Base-by-base conservation (phyloP, 148 eudicot genomes). In the Mesembryanthemum crystallinum region DNA sequence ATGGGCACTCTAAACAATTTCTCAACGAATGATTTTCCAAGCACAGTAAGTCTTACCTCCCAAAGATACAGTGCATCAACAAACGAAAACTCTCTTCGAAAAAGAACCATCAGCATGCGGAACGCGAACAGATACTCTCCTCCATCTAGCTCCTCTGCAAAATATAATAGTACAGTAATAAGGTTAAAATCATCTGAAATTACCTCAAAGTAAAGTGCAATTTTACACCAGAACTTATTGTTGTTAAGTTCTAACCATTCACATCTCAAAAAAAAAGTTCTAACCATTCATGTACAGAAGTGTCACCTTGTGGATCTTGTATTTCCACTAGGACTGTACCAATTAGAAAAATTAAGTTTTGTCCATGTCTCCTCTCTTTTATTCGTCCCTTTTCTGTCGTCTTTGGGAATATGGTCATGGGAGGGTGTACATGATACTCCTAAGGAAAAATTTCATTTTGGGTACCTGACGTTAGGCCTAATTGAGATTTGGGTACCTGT, bases 51-150 rank as follows among this genome's bases (percentile, higher is more conserved):
- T 47, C 80, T 84, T 82, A 90, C 98, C 96, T 94, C 98, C 98
- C 98, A 94, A 52, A 94, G 97, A 84, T 92, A 92, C 79, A 94
- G 66, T 39, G 89, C 89, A 86, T 94, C 98, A 30, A 88, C 82
- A 76, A 91, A 88, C 3, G 96, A 90, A 84, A 94, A 89, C 78
- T 94, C 98, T 81, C 98, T 90, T 82, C 97, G 85, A 76, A 94
- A 94, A 79, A 89, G 90, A 59, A 91, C 97, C 98, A 94, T 94
- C 83, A 94, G 83, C 98, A 94, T 94, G 72, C 97, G 97, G 70
- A 94, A 88, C 67, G 98, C 98, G 83, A 94, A 94, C 67, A 94
- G 79, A 81, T 94, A 94, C 79, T 94, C 89, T 64, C 98, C 98
- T 67, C 96, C 97, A 87, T 92, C 97, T 71, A 94, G 73, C 37